These are phyloP conservation scores for Termitomyces sp. DNA, from an alignment of 768 basidiomycete genomes.

Conservation along the genomic window DNA sequence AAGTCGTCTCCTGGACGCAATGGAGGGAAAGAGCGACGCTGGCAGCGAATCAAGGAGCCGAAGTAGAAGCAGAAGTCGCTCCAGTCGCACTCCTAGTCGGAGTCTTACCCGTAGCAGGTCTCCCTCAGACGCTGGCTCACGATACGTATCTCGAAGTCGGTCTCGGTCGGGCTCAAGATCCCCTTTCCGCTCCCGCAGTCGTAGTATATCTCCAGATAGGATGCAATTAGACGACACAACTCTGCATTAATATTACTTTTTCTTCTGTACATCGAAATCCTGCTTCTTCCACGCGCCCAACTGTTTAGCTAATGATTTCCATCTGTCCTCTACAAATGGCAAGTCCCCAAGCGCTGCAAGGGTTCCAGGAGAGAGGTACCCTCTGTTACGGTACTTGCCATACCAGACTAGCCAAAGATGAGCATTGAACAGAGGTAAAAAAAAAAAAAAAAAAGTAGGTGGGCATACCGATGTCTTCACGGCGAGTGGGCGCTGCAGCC, in stretches of 20 bases:
- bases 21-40: constrained; percentile 71
- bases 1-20: constrained; percentile 83
- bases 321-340: constrained; percentile 69
- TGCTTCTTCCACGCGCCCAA: constrained; percentile 56
- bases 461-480: constrained; percentile 76
- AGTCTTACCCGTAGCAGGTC: constrained; percentile 27
- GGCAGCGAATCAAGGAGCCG: constrained; percentile 39
- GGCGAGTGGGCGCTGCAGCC: constrained; percentile 80
- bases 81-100: constrained; percentile 29
- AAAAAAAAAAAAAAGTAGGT: not conserved
- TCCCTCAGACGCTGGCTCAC: constrained; percentile 46
- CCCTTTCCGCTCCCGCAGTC: constrained; percentile 53
- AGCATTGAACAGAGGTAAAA: not conserved
- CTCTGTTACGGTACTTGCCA: constrained; percentile 67
- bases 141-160: constrained; percentile 67
- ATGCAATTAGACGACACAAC: constrained; percentile 38
- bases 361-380: constrained; percentile 66
- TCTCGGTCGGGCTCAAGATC: constrained; percentile 48
- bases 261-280: constrained; percentile 39
- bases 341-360: constrained; percentile 46
- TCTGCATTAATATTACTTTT: constrained; percentile 27
- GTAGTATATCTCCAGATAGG: constrained; percentile 57
- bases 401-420: constrained; percentile 64
- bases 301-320: constrained; percentile 62
- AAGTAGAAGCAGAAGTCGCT: constrained; percentile 35